These are phyloP conservation scores for Phytophthora melonis DNA, from an alignment of 352 stramenopile species.

Conservation along the genomic window DNA sequence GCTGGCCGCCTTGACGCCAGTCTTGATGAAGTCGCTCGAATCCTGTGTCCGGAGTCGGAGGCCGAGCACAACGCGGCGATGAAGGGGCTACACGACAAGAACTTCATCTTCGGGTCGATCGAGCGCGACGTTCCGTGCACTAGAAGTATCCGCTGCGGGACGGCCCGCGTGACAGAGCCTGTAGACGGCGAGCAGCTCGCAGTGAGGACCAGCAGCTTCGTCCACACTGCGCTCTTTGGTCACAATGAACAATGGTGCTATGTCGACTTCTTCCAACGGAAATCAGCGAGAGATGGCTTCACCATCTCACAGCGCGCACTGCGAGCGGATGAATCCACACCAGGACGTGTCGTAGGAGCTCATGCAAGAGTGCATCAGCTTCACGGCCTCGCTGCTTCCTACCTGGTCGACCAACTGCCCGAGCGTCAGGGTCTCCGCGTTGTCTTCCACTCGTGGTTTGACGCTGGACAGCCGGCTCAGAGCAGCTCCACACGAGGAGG, in stretches of 20 bases:
- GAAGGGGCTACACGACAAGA: constrained; percentile 40
- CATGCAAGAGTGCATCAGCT: constrained; percentile 29
- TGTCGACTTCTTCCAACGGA: constrained; percentile 33
- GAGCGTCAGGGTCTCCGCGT: background rate
- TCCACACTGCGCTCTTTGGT: constrained; percentile 17
- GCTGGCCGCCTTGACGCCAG: constrained; percentile 27
- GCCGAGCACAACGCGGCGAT: constrained; percentile 41
- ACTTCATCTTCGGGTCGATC: constrained; percentile 41
- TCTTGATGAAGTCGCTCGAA: constrained; percentile 33
- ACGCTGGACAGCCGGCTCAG: background rate
- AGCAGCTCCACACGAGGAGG: background rate
- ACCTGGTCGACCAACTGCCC: constrained; percentile 1
- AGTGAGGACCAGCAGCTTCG: constrained; percentile 41
- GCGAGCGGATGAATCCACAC: constrained; percentile 15
- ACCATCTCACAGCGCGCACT: constrained; percentile 33
- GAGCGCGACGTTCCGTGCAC: constrained; percentile 24
- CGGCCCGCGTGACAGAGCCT: background rate
- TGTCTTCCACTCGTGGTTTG: constrained; percentile 7
- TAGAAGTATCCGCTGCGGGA: background rate
- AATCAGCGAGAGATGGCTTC: constrained; percentile 22
- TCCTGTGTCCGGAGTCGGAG: constrained; percentile 23
- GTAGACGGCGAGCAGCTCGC: constrained; percentile 25
- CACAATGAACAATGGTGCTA: constrained; percentile 47
- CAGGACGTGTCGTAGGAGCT: constrained; percentile 3
- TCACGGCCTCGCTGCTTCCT: constrained; percentile 30